A percentile compares a stretch with the other conserved stretches of the same genome.
These are phyloP conservation scores for Salix purpurea DNA, from an alignment of 345 rosid genomes.

Conservation along the genomic window DNA sequence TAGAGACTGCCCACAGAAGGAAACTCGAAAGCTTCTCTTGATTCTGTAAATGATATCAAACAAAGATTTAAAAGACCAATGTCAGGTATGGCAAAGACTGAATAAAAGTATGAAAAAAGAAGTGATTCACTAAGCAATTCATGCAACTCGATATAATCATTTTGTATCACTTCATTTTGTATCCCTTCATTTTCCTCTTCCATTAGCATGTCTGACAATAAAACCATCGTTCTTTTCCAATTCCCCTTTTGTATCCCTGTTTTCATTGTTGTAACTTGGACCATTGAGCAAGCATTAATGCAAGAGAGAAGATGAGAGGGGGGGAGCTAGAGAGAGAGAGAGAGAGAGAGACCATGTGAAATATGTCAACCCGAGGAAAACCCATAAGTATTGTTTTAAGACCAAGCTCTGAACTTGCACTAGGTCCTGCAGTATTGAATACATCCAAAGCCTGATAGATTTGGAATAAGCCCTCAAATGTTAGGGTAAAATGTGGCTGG, in stretches of 20 bases:
- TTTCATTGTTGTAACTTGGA: not conserved
- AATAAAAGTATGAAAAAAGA: too few species aligned
- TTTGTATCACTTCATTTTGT: too few species aligned
- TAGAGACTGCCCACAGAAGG: conserved; percentile 66
- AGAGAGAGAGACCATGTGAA: conserved; percentile 44
- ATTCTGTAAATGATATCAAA: conserved; percentile 43
- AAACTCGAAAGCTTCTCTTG: conserved; percentile 55
- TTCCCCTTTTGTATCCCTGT: not conserved
- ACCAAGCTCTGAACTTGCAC: conserved; percentile 47
- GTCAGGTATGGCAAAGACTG: too few species aligned
- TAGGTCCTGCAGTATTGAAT: conserved; percentile 23
- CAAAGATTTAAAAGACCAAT: not conserved
- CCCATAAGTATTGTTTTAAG: conserved; percentile 65
- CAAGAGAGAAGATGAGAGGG: too few species aligned
- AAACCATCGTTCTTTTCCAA: not conserved
- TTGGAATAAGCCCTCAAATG: conserved; percentile 55
- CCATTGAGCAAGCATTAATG: not conserved
- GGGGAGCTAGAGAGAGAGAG: not conserved
- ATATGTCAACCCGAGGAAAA: conserved; percentile 58
- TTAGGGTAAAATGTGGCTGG: conserved; percentile 71
- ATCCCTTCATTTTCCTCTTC: too few species aligned
- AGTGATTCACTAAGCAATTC: too few species aligned
- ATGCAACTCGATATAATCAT: too few species aligned
- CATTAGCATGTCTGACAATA: too few species aligned
- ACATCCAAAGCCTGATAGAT: conserved; percentile 47